Conservation (phyloP, 2,329 filamentous ascomycete species). For the Colletotrichum lupini region DNA sequence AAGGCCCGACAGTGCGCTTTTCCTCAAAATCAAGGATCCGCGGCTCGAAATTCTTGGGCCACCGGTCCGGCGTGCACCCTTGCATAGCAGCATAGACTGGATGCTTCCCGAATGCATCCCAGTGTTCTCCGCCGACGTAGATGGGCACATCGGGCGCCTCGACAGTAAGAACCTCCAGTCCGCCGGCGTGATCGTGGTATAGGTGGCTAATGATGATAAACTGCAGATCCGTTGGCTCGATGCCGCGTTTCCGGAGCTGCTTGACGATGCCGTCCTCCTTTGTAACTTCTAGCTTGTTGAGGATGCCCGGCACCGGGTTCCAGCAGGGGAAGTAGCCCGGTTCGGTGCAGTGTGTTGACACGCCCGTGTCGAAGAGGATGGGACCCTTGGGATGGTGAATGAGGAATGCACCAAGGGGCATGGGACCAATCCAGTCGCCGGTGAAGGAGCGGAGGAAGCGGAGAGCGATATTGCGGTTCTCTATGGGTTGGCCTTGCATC, state of each 20-base stretch:
- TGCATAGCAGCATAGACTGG: slow-evolving; percentile 41
- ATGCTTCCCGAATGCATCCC: slow-evolving; percentile 43
- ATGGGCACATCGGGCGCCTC: slow-evolving; percentile 42
- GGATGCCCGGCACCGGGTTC: slow-evolving; percentile 32
- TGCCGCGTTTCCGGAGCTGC: slow-evolving; percentile 35
- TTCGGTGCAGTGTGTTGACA: slow-evolving; percentile 37
- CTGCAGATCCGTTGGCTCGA: slow-evolving; percentile 40
- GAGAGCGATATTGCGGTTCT: slow-evolving; percentile 34
- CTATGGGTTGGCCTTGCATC: slow-evolving; percentile 36
- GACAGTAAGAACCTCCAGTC: slow-evolving; percentile 39
- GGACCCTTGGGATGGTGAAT: slow-evolving; percentile 38
- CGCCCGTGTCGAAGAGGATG: slow-evolving; percentile 40
- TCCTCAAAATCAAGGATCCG: slow-evolving; percentile 41
- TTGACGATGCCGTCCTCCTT: slow-evolving; percentile 36
- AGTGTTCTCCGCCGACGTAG: slow-evolving; percentile 41
- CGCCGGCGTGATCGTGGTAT: slow-evolving; percentile 43
- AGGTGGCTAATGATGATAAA: slow-evolving; percentile 43
- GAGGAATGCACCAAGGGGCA: slow-evolving; percentile 39
- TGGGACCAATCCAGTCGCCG: slow-evolving; percentile 36
- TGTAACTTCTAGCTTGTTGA: slow-evolving; percentile 27
- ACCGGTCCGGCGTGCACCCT: slow-evolving; percentile 44
- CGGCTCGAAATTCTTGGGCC: slow-evolving; percentile 45
- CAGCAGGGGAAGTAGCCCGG: slow-evolving; percentile 38
- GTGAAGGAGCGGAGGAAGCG: slow-evolving; percentile 38
- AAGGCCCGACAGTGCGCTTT: slow-evolving; percentile 41